Evolutionary conservation across 208 protist species (phyloP), one percentile per base, ranked within the genome.

Genomic region (Angomonas deanei): DNA sequence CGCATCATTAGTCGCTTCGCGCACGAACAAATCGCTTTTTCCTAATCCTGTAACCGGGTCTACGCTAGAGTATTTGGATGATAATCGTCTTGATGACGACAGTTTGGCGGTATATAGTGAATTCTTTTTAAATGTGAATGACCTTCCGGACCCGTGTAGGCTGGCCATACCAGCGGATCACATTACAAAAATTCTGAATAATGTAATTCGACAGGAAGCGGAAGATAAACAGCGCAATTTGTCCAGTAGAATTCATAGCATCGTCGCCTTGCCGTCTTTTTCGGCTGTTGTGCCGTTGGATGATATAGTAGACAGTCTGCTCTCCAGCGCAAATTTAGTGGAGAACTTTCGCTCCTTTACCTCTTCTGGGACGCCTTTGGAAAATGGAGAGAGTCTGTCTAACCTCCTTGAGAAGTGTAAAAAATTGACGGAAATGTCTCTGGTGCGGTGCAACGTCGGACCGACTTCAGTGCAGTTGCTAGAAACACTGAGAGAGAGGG

Each of bases 1-100:
- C 32, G 50, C 78, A 3, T 70, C 70, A 26, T 36, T 87, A 24
- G 82, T 92, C 26, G 67, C 70, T 30, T 92, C 86, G 19, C 78
- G 72, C 15, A 59, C 54, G 6, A 89, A 87, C 58, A 77, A 76
- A 23, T 26, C 32, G 2, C 55, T 70, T 19, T 91, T 80, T 76
- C 77, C 74, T 38, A 52, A 23, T 33, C 65, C 64, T 17, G 38
- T 55, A n/a, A 31, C n/a, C 32, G n/a, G 28, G 0, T 49, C 23
- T 39, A 19, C 13, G 3, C 11, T 39, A 23, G 30, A 24, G 32
- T n/a, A 26, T 26, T 19, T 46, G 30, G 26, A 32, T 3, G 54
- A 59, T 10, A 39, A 33, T 8, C 13, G 17, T 19, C 1, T 47
- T 23, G 26, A 34, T 11, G 15, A 56, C 5, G 23, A 50, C 5